Percentiles rank a stretch among this genome's conserved stretches.
Evolutionary conservation across 805 yeast species (phyloP).

Genomic region (Kregervanrija fluxuum): DNA sequence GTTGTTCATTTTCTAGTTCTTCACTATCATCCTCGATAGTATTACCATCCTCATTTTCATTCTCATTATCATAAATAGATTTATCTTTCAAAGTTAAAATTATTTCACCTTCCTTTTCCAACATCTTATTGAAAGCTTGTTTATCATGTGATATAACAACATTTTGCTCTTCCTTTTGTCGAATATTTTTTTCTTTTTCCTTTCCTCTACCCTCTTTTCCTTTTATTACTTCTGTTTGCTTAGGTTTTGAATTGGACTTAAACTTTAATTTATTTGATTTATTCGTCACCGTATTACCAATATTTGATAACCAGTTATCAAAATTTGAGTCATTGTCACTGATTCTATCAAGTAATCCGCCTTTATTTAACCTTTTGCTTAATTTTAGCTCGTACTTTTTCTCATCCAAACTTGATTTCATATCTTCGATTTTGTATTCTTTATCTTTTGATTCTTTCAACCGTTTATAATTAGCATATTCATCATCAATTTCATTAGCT

Average conservation of each 20-base stretch:
- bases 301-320: constrained; percentile 29
- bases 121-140: constrained; percentile 30
- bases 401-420: constrained; percentile 10
- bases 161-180: constrained; percentile 22
- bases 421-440: constrained; percentile 20
- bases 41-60: constrained; percentile 4
- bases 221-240: constrained; percentile 4
- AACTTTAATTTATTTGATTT: not conserved
- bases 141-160: constrained; percentile 38
- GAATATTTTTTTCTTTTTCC: constrained; percentile 6
- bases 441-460: constrained; percentile 27
- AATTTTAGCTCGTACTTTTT: constrained; percentile 15
- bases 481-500: constrained; percentile 25
- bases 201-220: constrained; percentile 4
- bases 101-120: constrained; percentile 32
- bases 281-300: constrained; percentile 16
- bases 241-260: not conserved
- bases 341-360: constrained; percentile 21
- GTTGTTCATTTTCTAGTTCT: constrained; percentile 31
- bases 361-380: constrained; percentile 16
- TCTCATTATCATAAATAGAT: constrained; percentile 27
- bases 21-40: constrained; percentile 29
- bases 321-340: constrained; percentile 25
- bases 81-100: constrained; percentile 53
- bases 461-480: constrained; percentile 31